Conservation (phyloP, 1,284 basidiomycete genomes). For the Hemileia vastatrix region DNA sequence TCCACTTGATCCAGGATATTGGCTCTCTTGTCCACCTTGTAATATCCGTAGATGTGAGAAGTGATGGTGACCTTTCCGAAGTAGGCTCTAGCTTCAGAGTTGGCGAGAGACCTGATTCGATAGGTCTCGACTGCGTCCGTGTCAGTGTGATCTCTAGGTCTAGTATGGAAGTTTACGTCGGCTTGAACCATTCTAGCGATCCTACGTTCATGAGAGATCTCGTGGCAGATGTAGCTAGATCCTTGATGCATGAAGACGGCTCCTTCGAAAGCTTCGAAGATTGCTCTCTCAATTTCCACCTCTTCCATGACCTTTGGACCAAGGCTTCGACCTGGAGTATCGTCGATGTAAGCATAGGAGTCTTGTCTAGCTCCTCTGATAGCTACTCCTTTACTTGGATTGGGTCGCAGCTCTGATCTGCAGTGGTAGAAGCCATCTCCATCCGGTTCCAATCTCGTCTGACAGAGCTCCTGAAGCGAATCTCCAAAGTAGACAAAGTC, state of each 20-base stretch:
- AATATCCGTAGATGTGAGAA: constrained; percentile 60
- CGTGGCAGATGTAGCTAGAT: constrained; percentile 55
- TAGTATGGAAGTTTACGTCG: constrained; percentile 74
- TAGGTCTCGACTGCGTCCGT: constrained; percentile 67
- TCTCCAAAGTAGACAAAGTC: constrained; percentile 65
- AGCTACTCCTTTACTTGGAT: constrained; percentile 62
- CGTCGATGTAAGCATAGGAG: constrained; percentile 64
- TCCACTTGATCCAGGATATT: constrained; percentile 68
- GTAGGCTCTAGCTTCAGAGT: constrained; percentile 55
- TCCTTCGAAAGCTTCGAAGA: constrained; percentile 63
- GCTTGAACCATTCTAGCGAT: constrained; percentile 60
- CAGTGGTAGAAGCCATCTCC: constrained; percentile 65
- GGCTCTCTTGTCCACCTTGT: constrained; percentile 43
- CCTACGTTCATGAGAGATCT: constrained; percentile 69
- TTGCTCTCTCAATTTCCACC: constrained; percentile 67
- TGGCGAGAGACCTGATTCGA: constrained; percentile 61
- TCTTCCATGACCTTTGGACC: constrained; percentile 61
- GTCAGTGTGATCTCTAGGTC: constrained; percentile 52
- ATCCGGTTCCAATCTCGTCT: constrained; percentile 55
- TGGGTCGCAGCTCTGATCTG: constrained; percentile 65
- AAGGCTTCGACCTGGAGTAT: constrained; percentile 49
- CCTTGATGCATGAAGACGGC: constrained; percentile 71
- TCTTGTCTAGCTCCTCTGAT: constrained; percentile 71
- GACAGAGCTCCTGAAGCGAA: constrained; percentile 48
- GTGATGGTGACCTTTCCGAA: constrained; percentile 64